Base-by-base conservation (phyloP, 495 filamentous ascomycete genomes). In the Lasiosphaeria ovina region DNA sequence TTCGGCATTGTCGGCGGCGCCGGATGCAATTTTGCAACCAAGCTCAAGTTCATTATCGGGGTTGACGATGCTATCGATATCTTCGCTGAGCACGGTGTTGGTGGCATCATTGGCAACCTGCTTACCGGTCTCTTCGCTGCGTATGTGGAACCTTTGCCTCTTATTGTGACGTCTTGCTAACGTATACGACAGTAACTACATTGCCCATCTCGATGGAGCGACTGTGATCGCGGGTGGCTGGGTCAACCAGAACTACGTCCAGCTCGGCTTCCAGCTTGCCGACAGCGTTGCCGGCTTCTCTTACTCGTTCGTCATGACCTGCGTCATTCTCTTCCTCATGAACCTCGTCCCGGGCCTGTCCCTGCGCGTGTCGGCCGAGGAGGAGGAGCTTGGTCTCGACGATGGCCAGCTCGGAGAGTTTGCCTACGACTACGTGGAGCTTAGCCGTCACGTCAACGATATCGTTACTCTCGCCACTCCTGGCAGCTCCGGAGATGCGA, bases 331-430 rank as follows among this genome's bases (percentile, higher is more conserved):
- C 38, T 91, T 94, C 74, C 55, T 97, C 61, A 87, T 97, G 76
- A 96, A 96, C 74, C 81, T 95, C 57, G 83, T 97, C 35, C 93
- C 94, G 1, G 90, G 91, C 12, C 81, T 97, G 8, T 85, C 83
- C 59, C 87, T 98, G 57, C 91, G 94, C 50, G 89, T 89, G 3
- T 80, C 76, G 38, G 89, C 94, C 68, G 91, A 94, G 59, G 88
- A 92, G 49, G 94, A 98, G 76, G 87, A 96, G 49, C 79, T 93
- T 56, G 94, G 94, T 66, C 92, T 97, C 59, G 94, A 98, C 70
- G 94, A 98, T 72, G 87, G 87, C 42, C 89, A 98, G 79, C 93
- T 98, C 70, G 94, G 94, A 71, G 94, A 98, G 78, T 98, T 97
- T 75, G 94, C 94, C 44, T 98, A 98, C 72, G 94, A 98, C 75